Base-by-base conservation (phyloP, 2,329 filamentous ascomycete species). In the Ascosphaera acerosa region DNA sequence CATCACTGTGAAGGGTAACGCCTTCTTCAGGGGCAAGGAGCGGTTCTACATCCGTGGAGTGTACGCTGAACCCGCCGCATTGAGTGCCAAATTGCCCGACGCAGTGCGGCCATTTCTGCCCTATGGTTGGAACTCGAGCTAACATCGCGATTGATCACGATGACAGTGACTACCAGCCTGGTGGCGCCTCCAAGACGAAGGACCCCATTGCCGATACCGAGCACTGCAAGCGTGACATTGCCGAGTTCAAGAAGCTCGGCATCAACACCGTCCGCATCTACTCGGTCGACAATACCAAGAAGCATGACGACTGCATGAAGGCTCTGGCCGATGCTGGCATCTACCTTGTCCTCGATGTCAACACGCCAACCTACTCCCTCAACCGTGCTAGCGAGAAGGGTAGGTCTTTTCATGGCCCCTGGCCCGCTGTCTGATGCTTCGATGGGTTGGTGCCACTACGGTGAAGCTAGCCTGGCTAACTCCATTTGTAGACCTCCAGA, bases 221-320 rank as follows among this genome's bases (percentile, higher is more conserved):
- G 19, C 53, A 57, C 41, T 94, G 87, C 64, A 65, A 66, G 51
- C 77, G 84, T 44, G 87, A 97, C 50, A 66, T 97, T 30, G 78
- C 80, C 29, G 67, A 76, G 44, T 63, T 97, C 41, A 51, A 65
- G 49, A 59, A 78, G 51, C 66, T 92, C 37, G 63, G 70, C 39
- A 91, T 81, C 54, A 97, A 97, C 59, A 70, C 72, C 44, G 84
- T 97, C 53, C 84, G 87, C 53, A 82, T 87, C 34, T 97, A 97
- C 53, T 81, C 84, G 44, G 69, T 94, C 45, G 67, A 94, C 57
- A 77, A 84, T 15, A 66, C 61, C 10, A 52, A 62, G 41, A 62
- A 89, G 56, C 87, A 97, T 59, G 61, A 64, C 33, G 63, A 61
- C 32, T 94, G 87, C 60, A 92, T 97, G 82, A 59, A 64, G 41